Evolutionary conservation across 306 rosid genomes (phyloP).

Genomic region (Medicago lupulina): DNA sequence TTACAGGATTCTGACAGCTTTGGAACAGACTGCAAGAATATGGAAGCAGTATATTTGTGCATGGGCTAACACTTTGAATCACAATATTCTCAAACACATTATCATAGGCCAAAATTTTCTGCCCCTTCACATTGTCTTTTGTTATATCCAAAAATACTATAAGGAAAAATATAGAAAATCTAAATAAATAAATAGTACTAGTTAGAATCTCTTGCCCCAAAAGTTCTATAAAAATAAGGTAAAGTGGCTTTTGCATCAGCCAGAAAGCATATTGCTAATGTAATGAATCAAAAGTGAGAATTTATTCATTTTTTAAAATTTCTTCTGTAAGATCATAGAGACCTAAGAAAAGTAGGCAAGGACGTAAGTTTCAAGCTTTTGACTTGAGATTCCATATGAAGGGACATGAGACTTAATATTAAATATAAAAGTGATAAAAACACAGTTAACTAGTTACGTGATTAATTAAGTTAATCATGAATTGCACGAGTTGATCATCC

Average conservation of each 20-base stretch:
- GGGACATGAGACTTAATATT: slow-evolving; percentile 8
- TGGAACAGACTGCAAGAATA: slow-evolving; percentile 52
- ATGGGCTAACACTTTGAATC: slow-evolving; percentile 42
- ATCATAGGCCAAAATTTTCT: slow-evolving; percentile 39
- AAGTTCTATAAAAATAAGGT: slow-evolving; percentile 19
- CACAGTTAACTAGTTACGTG: slow-evolving; percentile 41
- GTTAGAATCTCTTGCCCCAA: slow-evolving; percentile 18
- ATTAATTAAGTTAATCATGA: slow-evolving; percentile 37
- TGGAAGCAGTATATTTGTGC: slow-evolving; percentile 50
- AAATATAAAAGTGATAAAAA: slow-evolving; percentile 26
- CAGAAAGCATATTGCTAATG: slow-evolving; percentile 39
- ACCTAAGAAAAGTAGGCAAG: slow-evolving; percentile 38
- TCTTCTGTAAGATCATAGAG: slow-evolving; percentile 32
- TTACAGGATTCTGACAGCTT: slow-evolving; percentile 53
- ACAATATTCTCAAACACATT: slow-evolving; percentile 50
- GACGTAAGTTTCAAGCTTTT: slow-evolving; percentile 58
- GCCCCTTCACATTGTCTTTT: slow-evolving; percentile 39
- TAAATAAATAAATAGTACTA: slow-evolving; percentile 8
- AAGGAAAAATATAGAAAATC: neutral
- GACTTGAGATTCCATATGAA: slow-evolving; percentile 61
- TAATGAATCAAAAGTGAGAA: slow-evolving; percentile 33
- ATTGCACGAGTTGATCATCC: slow-evolving; percentile 55
- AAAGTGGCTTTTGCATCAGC: slow-evolving; percentile 49
- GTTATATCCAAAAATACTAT: slow-evolving; percentile 15
- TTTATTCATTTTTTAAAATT: neutral